phyloP scores from a whole-genome alignment of 2,329 filamentous ascomycete genomes.

The Epichloe uncinata region DNA sequence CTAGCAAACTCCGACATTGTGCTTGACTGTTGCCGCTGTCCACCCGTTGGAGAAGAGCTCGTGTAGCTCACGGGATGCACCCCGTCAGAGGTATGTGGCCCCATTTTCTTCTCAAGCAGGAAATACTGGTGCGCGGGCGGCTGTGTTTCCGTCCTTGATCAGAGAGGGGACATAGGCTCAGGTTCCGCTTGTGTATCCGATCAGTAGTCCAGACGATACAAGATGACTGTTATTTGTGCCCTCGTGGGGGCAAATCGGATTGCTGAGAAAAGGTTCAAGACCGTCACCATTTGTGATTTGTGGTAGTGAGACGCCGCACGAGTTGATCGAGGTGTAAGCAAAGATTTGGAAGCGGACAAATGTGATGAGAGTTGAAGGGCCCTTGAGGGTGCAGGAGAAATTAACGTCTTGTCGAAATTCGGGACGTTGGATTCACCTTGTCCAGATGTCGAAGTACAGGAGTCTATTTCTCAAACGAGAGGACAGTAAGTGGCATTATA shows the following conservation, averaged over 20 bases:
- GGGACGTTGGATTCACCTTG: background rate
- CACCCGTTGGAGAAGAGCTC: constrained; percentile 12
- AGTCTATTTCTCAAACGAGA: background rate
- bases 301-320: background rate
- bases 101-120: constrained; percentile 13
- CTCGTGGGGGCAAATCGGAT: background rate
- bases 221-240: background rate
- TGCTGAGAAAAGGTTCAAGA: background rate
- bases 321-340: background rate
- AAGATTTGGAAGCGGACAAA: background rate
- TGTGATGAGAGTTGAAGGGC: background rate
- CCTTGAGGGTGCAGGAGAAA: background rate
- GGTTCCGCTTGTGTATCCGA: background rate
- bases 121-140: constrained; percentile 4
- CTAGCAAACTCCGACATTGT: constrained; percentile 14
- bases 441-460: background rate
- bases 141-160: background rate
- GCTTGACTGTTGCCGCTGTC: constrained; percentile 17
- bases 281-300: background rate
- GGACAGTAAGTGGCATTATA: background rate
- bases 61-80: constrained; percentile 20
- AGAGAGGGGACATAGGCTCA: background rate
- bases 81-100: constrained; percentile 16
- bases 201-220: background rate
- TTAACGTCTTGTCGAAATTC: background rate